Base-by-base conservation (phyloP, 2,329 filamentous ascomycete genomes). In the Shiraia sp. region DNA sequence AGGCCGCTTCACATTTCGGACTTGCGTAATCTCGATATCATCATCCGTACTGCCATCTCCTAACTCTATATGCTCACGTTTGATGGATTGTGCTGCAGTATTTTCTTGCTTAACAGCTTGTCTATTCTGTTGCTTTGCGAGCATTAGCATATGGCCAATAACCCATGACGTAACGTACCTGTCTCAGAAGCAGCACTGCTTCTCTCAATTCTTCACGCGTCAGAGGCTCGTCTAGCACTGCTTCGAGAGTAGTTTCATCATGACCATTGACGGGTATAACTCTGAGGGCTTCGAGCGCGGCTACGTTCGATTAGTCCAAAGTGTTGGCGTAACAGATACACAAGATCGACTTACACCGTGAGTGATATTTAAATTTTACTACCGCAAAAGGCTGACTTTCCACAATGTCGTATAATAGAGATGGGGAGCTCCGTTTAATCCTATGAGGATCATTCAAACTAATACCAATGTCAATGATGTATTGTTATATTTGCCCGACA, bases 301-400 rank as follows among this genome's bases (percentile, higher is more conserved):
- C 44, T 45, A 10, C 6, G 19, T 4, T 15, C n/a, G 9, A 15
- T 15, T 14, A 7, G 10, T 2, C 34, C n/a, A 36, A 15, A 23
- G 17, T 1, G 10, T 10, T n/a, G 13, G 4, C 1, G 4, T 12
- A 1, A 31, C 29, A 10, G 15, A 9, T n/a, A 3, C 14, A 12
- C 10, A 8, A 25, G 16, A 6, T 16, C 12, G 10, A 38, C 46
- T 37, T 14, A 46, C 42, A 38, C 13, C 32, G 40, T 13, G 40
- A 50, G 10, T 36, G 36, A 34, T 50, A 50, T 23, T 47, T 51
- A 34, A 48, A 51, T 14, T 31, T 12, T 4, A 48, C 31, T 8
- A 13, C 45, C 8, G 35, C 40, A 13, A 48, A 47, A 23, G 47
- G 40, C 8, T 19, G 6, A 6, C n/a, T 10, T 4, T 31, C 32